These are phyloP conservation scores for Rugonectria rugulosa DNA, from an alignment of 2,329 filamentous ascomycete genomes.

Conservation along the genomic window DNA sequence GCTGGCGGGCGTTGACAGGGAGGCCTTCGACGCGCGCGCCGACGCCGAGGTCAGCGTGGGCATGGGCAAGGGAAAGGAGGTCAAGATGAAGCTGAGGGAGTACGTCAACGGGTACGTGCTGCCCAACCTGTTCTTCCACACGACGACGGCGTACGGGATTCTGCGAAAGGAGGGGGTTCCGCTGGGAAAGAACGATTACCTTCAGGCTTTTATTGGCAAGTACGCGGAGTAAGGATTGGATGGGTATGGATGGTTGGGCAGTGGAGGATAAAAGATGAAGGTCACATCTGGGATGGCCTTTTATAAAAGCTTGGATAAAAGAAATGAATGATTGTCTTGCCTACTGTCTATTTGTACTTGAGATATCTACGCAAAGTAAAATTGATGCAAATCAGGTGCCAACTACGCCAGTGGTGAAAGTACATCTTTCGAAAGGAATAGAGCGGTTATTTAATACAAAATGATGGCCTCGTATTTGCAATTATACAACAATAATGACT, in stretches of 20 bases:
- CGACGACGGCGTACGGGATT: slow-evolving; percentile 65
- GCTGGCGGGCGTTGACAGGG: slow-evolving; percentile 43
- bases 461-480: no score
- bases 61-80: slow-evolving; percentile 41
- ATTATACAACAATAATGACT: slow-evolving; percentile 5
- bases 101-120: slow-evolving; percentile 59
- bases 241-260: no score
- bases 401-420: no score
- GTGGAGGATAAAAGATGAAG: not conserved
- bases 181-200: slow-evolving; percentile 67
- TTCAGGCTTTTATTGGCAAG: slow-evolving; percentile 45
- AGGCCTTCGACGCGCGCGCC: slow-evolving; percentile 44
- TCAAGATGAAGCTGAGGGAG: slow-evolving; percentile 37
- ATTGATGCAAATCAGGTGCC: no score
- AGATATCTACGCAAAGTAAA: not conserved
- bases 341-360: not conserved
- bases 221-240: no score
- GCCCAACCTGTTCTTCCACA: slow-evolving; percentile 72
- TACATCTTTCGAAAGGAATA: no score
- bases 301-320: no score
- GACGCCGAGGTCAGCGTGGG: slow-evolving; percentile 39
- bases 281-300: not conserved
- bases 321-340: no score
- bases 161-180: slow-evolving; percentile 67
- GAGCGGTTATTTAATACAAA: no score